Evolutionary conservation across 441 rosid species (phyloP).

Genomic region (Daphne laureola): DNA sequence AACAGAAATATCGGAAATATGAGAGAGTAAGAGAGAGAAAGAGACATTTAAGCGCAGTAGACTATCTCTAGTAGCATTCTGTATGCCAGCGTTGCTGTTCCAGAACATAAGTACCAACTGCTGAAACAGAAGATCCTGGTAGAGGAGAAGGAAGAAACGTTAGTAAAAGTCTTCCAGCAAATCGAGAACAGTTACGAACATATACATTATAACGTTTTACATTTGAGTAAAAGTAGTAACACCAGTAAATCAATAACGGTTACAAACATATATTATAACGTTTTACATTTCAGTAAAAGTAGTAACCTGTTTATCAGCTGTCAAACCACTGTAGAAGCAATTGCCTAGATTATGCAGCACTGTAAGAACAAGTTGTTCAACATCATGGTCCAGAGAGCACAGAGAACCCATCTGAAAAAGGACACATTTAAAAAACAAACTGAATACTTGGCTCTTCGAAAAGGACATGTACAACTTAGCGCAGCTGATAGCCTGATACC

Average conservation of each 20-base stretch:
- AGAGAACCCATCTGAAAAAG: slow-evolving; percentile 54
- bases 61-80: slow-evolving; percentile 69
- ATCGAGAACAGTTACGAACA: too few relatives aligned
- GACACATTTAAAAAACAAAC: slow-evolving; percentile 14
- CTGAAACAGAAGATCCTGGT: slow-evolving; percentile 53
- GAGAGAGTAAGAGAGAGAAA: slow-evolving; percentile 18
- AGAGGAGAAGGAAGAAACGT: slow-evolving; percentile 13
- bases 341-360: slow-evolving; percentile 59
- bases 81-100: slow-evolving; percentile 52
- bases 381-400: slow-evolving; percentile 46
- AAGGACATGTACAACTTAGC: slow-evolving; percentile 10
- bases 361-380: slow-evolving; percentile 54
- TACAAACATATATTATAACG: too few relatives aligned
- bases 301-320: slow-evolving; percentile 64
- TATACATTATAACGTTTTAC: too few relatives aligned
- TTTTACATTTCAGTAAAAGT: too few relatives aligned
- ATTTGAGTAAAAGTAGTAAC: slow-evolving; percentile 19
- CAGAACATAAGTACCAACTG: slow-evolving; percentile 60
- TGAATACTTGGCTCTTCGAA: slow-evolving; percentile 2
- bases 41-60: slow-evolving; percentile 70
- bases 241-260: too few relatives aligned
- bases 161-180: not conserved
- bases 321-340: slow-evolving; percentile 42
- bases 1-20: slow-evolving; percentile 2
- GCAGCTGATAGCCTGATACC: slow-evolving; percentile 37